These are phyloP conservation scores for Venturia aucupariae DNA, from an alignment of 2,329 filamentous ascomycete genomes.

Conservation along the genomic window DNA sequence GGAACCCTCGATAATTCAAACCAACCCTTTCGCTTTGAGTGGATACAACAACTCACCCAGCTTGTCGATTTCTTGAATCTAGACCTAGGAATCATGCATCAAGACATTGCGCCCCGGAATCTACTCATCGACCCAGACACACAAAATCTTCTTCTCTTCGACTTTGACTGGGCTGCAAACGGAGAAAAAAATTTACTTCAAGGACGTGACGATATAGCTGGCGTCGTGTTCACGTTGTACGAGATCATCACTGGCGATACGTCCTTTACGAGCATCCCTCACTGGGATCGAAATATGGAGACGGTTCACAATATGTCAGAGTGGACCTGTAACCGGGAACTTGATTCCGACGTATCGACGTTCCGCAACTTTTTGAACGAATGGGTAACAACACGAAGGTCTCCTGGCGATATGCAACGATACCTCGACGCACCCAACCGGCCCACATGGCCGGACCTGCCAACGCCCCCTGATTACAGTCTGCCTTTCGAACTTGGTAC, in stretches of 20 bases:
- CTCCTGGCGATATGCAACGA: slow-evolving; percentile 6
- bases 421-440: slow-evolving; percentile 10
- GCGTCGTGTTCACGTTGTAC: slow-evolving; percentile 23
- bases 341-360: slow-evolving; percentile 12
- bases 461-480: slow-evolving; percentile 9
- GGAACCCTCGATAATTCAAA: slow-evolving; percentile 19
- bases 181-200: slow-evolving; percentile 17
- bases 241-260: slow-evolving; percentile 23
- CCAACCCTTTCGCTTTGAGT: slow-evolving; percentile 20
- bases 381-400: slow-evolving; percentile 12
- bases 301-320: slow-evolving; percentile 14
- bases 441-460: slow-evolving; percentile 10
- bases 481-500: slow-evolving; percentile 8
- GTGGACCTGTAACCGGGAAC: slow-evolving; percentile 13
- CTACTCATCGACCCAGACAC: slow-evolving; percentile 22
- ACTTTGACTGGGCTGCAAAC: slow-evolving; percentile 20
- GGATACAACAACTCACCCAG: slow-evolving; percentile 20
- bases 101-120: slow-evolving; percentile 26
- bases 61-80: slow-evolving; percentile 21
- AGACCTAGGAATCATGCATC: slow-evolving; percentile 24
- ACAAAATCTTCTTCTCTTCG: slow-evolving; percentile 20
- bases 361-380: slow-evolving; percentile 13
- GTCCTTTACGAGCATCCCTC: slow-evolving; percentile 19
- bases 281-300: slow-evolving; percentile 21
- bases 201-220: slow-evolving; percentile 21